These are phyloP conservation scores for Ilex asprella DNA, from an alignment of 257 asterid species.

Conservation along the genomic window DNA sequence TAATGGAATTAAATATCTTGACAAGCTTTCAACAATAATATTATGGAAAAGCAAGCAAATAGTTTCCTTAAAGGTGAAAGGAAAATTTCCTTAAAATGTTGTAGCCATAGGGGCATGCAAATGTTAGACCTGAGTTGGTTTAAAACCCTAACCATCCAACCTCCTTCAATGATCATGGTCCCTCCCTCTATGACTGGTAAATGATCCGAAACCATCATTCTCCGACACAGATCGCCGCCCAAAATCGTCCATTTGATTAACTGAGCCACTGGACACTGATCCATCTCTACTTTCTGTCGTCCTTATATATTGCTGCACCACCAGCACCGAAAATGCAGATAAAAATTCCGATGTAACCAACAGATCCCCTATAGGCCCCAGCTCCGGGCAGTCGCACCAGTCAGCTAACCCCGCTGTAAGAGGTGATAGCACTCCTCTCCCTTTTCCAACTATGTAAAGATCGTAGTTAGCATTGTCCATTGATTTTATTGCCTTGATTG, in stretches of 20 bases:
- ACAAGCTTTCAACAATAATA: too few species aligned
- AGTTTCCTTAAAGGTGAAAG: too few species aligned
- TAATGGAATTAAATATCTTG: too few species aligned
- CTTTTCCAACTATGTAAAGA: constrained; percentile 82
- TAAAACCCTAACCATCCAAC: too few species aligned
- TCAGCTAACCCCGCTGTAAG: constrained; percentile 70
- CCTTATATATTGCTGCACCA: constrained; percentile 61
- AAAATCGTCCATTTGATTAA: constrained; percentile 24
- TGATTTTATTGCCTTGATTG: constrained; percentile 58
- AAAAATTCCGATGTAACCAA: constrained; percentile 75
- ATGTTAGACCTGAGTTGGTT: too few species aligned
- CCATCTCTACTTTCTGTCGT: constrained; percentile 25
- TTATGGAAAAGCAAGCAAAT: too few species aligned
- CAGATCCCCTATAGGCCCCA: constrained; percentile 89
- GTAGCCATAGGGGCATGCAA: too few species aligned
- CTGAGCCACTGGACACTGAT: constrained; percentile 31
- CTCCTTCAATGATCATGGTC: constrained; percentile 27
- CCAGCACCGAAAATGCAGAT: constrained; percentile 57
- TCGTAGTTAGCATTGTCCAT: constrained; percentile 58
- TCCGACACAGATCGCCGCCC: constrained; percentile 28
- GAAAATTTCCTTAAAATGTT: too few species aligned
- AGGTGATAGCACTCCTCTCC: constrained; percentile 52
- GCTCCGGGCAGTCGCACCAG: constrained; percentile 97
- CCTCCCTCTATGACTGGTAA: constrained; percentile 41
- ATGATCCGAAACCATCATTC: constrained; percentile 45